Percentiles rank a stretch among this genome's conserved stretches.
Conservation (phyloP, 164 flowering plant genomes). For the Berberis vulgaris region DNA sequence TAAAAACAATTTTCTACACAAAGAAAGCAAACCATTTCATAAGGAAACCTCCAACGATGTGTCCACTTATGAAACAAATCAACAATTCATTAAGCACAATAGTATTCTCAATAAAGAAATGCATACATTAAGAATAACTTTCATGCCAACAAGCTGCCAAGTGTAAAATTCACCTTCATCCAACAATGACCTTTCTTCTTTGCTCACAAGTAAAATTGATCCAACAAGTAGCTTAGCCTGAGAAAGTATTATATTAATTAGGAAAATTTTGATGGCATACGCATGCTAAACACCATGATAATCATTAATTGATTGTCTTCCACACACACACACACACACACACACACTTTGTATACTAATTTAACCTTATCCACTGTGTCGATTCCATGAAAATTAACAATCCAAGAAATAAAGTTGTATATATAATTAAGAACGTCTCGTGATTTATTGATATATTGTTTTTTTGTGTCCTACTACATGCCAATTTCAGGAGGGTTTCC, state of each 20-base stretch:
- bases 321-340: neutral
- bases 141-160: conserved; percentile 91
- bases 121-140: conserved; percentile 74
- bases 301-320: neutral
- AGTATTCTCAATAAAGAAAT: neutral
- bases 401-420: conserved; percentile 30
- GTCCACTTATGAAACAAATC: too few species aligned
- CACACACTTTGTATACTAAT: conserved; percentile 2
- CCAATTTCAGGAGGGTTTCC: too few species aligned
- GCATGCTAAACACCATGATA: neutral
- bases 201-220: conserved; percentile 60
- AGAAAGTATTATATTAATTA: neutral
- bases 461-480: too few species aligned
- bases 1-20: too few species aligned
- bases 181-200: conserved; percentile 64
- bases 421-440: too few species aligned
- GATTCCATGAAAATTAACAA: conserved; percentile 50
- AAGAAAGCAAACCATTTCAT: too few species aligned
- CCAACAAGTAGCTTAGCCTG: conserved; percentile 88
- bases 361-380: conserved; percentile 63
- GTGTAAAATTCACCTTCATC: conserved; percentile 83
- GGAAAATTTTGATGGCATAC: neutral
- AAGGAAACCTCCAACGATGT: too few species aligned
- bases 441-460: too few species aligned
- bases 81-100: too few species aligned